Evolutionary conservation across 768 basidiomycete genomes (phyloP), one percentile per base, ranked within the genome.

Genomic region (Agrocybe pediades): DNA sequence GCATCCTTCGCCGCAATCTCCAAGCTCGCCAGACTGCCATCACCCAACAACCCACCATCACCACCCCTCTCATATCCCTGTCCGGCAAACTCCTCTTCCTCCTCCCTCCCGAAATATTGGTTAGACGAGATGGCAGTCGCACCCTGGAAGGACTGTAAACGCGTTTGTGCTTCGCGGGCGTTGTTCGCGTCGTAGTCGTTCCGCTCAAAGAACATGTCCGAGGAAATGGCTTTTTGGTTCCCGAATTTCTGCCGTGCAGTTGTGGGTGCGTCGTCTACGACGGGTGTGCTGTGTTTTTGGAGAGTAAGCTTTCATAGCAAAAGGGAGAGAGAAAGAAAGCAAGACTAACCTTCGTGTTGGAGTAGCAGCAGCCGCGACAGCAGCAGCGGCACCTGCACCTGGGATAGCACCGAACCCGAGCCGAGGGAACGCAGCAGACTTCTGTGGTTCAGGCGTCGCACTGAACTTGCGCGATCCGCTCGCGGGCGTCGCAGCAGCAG

Each of bases 131-230:
- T 98, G 26, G 92, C 85, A 0, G 88, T 90, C 13, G 95, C 92
- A 9, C 96, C 96, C 63, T 86, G 84, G 84, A 99, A 99, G 36
- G 82, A 75, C 62, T 87, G 83, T 39, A 98, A 75, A 2, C 96
- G 86, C 9, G 80, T 71, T 64, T 92, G 89, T 5, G 95, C 95
- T 71, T 98, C 94, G 42, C 77, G 71, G 39, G 81, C 63, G 3
- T 84, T 78, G 30, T 68, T 63, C 1, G 92, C 84, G 65, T 98
- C 95, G 72, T 97, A 98, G 19, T 85, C 70, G 45, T 90, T 89
- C 39, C 96, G 83, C 20, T 88, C 93, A 68, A 98, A 98, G 77
- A 88, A 98, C 91, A 95, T 94, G 65, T 98, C 97, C 3, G 94
- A 96, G 5, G 95, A 98, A 68, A 99, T 99, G 49, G 84, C 94